Evolutionary conservation across 768 basidiomycete species (phyloP), one percentile per base, ranked within the genome.

Genomic region (Russula lepida): DNA sequence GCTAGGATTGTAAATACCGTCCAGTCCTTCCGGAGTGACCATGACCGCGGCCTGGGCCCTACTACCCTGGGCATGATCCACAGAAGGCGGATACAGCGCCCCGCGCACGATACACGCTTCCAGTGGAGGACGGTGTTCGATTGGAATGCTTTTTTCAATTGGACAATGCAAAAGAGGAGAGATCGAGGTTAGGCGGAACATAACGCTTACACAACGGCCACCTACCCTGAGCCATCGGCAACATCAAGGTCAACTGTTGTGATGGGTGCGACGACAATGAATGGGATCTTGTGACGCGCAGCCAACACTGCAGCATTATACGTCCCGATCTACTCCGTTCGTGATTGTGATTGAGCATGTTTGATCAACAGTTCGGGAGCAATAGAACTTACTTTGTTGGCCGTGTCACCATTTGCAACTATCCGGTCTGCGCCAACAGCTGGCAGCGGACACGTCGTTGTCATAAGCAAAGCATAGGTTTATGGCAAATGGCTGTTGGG

Each of bases 271-370:
- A 94, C 89, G 17, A 97, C 92, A 70, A 97, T 84, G 72, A 98
- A 95, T 2, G 92, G 90, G 28, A 95, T 89, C 9, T 81, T 80
- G 73, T 95, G 93, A 28, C 91, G 81, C 57, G 86, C 85, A 3
- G 94, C 92, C 30, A 97, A 78, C 23, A 95, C 91, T 6, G 95
- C 93, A 19, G 95, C 93, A 68, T 98, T 95, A 76, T 95, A 98
- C 0, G 95, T 97, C 53, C 94, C 94, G 69, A 98, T 89, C 78
- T 80, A 66, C 78, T 80, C 66, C 15, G 19, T 21, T n/a, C n/a
- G n/a, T n/a, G n/a, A n/a, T n/a, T 6, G 19, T 8, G 50, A 33
- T 33, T 41, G 32, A 51, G 55, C 13, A 39, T 23, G 9, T 32
- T 41, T 41, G 15, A 11, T 2, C 2, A n/a, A n/a, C n/a, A n/a